Evolutionary conservation across 1,284 basidiomycete genomes (phyloP), one percentile per base, ranked within the genome.

Genomic region (Boletus mariae): DNA sequence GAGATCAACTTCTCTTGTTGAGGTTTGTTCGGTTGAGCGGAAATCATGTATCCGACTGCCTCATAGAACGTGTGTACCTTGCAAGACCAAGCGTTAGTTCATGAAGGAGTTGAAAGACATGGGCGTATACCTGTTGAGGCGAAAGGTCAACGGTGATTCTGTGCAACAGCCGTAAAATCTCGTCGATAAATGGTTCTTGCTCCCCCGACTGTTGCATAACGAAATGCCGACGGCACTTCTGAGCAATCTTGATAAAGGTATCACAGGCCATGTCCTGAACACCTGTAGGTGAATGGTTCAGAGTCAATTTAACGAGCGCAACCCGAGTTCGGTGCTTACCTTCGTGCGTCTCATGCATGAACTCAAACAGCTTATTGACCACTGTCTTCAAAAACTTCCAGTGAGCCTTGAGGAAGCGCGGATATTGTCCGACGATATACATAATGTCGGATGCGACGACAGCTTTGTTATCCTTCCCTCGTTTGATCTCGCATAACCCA

Each of bases 361-460:
- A 99, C 72, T 99, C 97, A 72, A 99, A 99, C 17, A 99, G 80
- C 75, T 99, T 99, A 79, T 99, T 99, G 60, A 99, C 97, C 47
- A 99, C 97, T 4, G 97, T 99, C 80, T 99, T 99, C 70, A 99
- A 77, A 84, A 99, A 99, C 76, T 98, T 99, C 97, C 97, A 99
- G 71, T 99, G 97, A 23, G 97, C 97, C 72, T 99, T 99, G 67
- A 99, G 85, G 86, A 99, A 99, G 32, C 97, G 87, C 48, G 97
- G 97, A 69, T 99, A 99, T 74, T 99, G 97, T 49, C 97, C 97
- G 62, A 99, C 97, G 66, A 99, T 99, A 74, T 99, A 99, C 97
- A 99, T 99, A 76, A 99, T 99, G 70, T 99, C 94, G 40, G 96
- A 98, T 2, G 97, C 97, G 57, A 99, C 97, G 57, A 99, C 95